phyloP scores from a whole-genome alignment of 2,329 filamentous ascomycete genomes.

The Fusarium sororula region DNA sequence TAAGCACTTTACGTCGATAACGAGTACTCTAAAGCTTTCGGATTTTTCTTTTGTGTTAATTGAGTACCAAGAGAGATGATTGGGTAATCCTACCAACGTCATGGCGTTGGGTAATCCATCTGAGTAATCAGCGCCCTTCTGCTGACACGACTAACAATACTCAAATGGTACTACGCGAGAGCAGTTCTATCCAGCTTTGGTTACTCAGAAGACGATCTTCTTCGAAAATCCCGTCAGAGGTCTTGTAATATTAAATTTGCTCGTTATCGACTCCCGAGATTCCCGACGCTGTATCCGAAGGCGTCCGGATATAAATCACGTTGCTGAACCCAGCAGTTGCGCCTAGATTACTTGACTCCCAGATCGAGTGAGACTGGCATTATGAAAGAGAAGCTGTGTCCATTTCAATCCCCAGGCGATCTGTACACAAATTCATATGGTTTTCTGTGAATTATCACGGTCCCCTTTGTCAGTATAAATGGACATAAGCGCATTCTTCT shows the following conservation, averaged over 20 bases:
- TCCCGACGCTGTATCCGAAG: not conserved
- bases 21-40: not conserved
- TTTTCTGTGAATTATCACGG: fast-evolving
- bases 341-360: not conserved
- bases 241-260: no score
- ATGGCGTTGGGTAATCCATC: not conserved
- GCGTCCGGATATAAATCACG: not conserved
- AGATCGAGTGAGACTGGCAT: fast-evolving
- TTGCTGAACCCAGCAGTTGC: no score
- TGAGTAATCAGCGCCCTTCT: not conserved
- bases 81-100: not conserved
- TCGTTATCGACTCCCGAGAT: not conserved
- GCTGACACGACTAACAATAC: not conserved
- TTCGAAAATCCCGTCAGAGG: fast-evolving
- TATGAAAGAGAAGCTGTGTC: fast-evolving
- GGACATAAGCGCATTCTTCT: fast-evolving
- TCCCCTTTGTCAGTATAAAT: not conserved
- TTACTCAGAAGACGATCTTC: not conserved
- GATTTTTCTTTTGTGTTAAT: fast-evolving
- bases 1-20: not conserved
- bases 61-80: not conserved
- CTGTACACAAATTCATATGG: fast-evolving
- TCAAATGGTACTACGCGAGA: not conserved
- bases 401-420: fast-evolving
- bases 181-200: not conserved